Percentiles rank a stretch among this genome's conserved stretches.
Conservation (phyloP, 805 yeast species). For the Blastobotrys mokoenaii region DNA sequence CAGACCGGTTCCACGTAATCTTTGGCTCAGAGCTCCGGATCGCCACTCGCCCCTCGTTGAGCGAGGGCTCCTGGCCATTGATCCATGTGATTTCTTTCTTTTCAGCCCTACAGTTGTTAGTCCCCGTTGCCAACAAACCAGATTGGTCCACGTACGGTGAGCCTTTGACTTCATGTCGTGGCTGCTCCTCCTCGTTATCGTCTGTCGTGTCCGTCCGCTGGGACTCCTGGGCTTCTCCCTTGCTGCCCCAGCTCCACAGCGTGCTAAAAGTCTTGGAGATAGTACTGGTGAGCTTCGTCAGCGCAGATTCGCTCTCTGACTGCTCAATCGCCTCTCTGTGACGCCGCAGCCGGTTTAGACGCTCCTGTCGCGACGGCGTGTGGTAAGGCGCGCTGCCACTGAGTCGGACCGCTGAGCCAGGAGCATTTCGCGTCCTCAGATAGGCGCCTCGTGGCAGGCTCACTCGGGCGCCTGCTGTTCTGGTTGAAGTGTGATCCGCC, state of each 20-base stretch:
- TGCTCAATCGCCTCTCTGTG: background rate
- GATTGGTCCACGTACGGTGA: no score
- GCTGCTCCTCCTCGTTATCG: background rate
- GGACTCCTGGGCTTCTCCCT: background rate
- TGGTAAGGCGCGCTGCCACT: constrained; percentile 1
- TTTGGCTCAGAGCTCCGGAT: background rate
- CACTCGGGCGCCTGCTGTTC: background rate
- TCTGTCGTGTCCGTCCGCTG: background rate
- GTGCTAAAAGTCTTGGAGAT: background rate
- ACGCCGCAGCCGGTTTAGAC: background rate
- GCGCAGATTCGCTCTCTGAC: background rate
- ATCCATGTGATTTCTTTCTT: constrained; percentile 7
- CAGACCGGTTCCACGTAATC: constrained; percentile 16
- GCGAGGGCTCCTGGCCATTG: constrained; percentile 4
- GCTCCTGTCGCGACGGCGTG: background rate
- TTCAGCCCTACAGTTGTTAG: background rate
- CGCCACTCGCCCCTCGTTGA: constrained; percentile 4
- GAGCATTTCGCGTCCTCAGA: background rate
- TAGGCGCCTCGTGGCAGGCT: background rate
- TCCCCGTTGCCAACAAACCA: background rate
- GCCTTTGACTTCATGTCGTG: no score
- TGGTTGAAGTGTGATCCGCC: background rate
- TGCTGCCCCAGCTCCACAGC: background rate
- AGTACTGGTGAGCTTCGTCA: background rate
- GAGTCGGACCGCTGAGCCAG: constrained; percentile 1